Conservation (phyloP, 2,329 filamentous ascomycete genomes). For the Clonostachys solani region DNA sequence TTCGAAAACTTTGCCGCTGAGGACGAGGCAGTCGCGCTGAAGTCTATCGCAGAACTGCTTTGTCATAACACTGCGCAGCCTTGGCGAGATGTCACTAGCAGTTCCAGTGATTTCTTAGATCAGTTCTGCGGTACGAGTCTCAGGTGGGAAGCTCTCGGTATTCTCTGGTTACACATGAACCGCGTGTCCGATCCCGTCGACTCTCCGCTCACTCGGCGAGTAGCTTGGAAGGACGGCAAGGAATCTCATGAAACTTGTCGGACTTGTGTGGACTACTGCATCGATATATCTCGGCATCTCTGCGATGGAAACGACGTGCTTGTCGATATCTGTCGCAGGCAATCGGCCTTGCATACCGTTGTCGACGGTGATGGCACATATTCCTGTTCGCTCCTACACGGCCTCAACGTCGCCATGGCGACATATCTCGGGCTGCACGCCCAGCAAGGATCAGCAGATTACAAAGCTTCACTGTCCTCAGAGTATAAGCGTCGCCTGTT, state of each 20-base stretch:
- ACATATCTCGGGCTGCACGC: conserved; percentile 30
- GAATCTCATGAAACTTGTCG: neutral
- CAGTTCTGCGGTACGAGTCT: conserved; percentile 30
- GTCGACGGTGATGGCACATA: conserved; percentile 33
- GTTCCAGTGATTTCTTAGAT: conserved; percentile 25
- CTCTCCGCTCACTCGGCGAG: neutral
- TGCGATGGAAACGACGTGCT: conserved; percentile 27
- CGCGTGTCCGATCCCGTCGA: conserved; percentile 1
- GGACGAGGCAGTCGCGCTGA: conserved; percentile 11
- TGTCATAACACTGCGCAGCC: conserved; percentile 28
- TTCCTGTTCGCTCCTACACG: conserved; percentile 28
- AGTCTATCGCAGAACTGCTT: conserved; percentile 25
- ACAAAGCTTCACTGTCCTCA: conserved; percentile 23
- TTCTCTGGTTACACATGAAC: conserved; percentile 20
- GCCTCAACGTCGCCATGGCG: conserved; percentile 26
- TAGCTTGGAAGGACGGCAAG: conserved; percentile 7
- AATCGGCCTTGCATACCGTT: conserved; percentile 26
- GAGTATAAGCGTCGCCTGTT: conserved; percentile 26
- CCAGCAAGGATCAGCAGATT: conserved; percentile 12
- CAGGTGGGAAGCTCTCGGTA: conserved; percentile 37
- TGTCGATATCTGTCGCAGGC: conserved; percentile 27
- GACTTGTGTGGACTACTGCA: conserved; percentile 17
- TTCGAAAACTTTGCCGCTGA: conserved; percentile 3
- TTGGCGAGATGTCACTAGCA: conserved; percentile 22
- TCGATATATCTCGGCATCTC: conserved; percentile 20